Evolutionary conservation across 2,329 filamentous ascomycete genomes (phyloP), one percentile per base, ranked within the genome.

Genomic region (Monilinia fructigena): DNA sequence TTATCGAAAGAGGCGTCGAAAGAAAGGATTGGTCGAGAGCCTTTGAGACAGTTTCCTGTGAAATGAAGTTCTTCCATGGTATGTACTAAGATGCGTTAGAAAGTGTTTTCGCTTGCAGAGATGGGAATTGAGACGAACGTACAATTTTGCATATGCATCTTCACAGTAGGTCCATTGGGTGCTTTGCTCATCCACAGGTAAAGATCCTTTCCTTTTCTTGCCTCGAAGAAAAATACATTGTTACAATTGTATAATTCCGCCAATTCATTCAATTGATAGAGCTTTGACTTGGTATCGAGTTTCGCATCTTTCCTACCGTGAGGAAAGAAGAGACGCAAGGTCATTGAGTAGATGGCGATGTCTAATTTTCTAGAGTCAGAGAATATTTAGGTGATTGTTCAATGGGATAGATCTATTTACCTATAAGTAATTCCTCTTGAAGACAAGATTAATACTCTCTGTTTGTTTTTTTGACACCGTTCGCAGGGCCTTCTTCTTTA

Each of bases 61-160:
- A 99, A 98, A 76, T 97, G 92, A 47, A 99, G 83, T 78, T 99
- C 95, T 75, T 94, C 92, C 92, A 96, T 97, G 12, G 94, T 97
- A 80, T 97, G 93, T 75, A 97, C 85, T 91, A 72, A 75, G 77
- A 42, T 77, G 55, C 54, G 55, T 73, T 60, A 70, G 65, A 40
- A 31, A 52, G 40, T 4, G 11, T 45, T 53, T 45, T 16, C 45
- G 14, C 23, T 16, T 14, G 11, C 5, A n/a, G 45, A 47, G n/a
- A 26, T n/a, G 35, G 16, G 10, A 10, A n/a, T 26, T 16, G 28
- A 35, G 54, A 45, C n/a, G 16, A 26, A 65, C 68, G 4, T 78
- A 89, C 87, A 76, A 75, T 93, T 93, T 77, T 95, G 91, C 62
- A 92, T 82, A 75, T 95, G 91, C 78, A 95, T 85, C 75, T 85